These are phyloP conservation scores for Aspergillus panamensis DNA, from an alignment of 495 filamentous ascomycete genomes.

Conservation along the genomic window DNA sequence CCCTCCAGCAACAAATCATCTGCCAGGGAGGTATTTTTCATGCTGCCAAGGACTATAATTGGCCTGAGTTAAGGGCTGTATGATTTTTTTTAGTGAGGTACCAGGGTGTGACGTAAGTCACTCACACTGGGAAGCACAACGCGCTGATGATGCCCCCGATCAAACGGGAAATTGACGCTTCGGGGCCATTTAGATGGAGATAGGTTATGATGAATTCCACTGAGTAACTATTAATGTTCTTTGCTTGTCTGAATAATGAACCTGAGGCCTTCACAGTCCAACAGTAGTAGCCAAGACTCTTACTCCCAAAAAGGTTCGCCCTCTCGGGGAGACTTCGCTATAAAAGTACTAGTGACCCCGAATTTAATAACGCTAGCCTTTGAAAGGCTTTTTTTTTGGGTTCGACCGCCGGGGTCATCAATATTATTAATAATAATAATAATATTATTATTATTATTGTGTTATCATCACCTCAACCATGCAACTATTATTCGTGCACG, in stretches of 20 bases:
- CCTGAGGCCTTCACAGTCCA: neutral
- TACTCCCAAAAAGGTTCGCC: conserved; percentile 11
- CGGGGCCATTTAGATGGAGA: neutral
- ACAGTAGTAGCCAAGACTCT: conserved; percentile 8
- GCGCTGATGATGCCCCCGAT: neutral
- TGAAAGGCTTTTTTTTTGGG: conserved; percentile 9
- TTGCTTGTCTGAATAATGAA: too few relatives aligned
- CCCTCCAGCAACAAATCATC: conserved; percentile 16
- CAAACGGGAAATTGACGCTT: conserved; percentile 1
- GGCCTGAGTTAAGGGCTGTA: conserved; percentile 8
- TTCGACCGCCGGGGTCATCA: neutral
- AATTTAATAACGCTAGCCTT: conserved; percentile 7
- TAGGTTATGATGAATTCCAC: neutral
- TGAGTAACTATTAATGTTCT: neutral
- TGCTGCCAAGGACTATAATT: conserved; percentile 1
- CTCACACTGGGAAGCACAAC: conserved; percentile 9
- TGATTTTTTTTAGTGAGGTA: conserved; percentile 11
- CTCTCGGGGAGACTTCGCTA: conserved; percentile 16
- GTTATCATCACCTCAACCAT: conserved; percentile 16
- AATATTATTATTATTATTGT: conserved; percentile 2
- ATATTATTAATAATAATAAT: neutral
- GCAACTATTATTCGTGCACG: neutral
- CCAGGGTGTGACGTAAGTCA: conserved; percentile 18
- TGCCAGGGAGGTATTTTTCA: conserved; percentile 12
- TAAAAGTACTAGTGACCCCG: conserved; percentile 2